Evolutionary conservation across 306 rosid species (phyloP).

Genomic region (Ammopiptanthus mongolicus): DNA sequence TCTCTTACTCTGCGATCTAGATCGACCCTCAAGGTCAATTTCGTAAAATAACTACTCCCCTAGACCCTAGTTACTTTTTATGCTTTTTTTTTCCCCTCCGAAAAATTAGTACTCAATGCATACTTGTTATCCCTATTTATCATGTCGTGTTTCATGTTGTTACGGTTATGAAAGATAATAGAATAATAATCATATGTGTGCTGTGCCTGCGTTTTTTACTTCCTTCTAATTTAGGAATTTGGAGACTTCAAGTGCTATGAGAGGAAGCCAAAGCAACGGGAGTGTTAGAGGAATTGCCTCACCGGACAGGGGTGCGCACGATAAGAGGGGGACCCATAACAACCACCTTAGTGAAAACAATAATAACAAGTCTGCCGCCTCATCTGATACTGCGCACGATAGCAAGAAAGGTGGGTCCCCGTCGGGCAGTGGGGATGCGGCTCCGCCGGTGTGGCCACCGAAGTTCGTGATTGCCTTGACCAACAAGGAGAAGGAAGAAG

Average conservation of each 20-base stretch:
- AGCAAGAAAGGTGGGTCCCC: slow-evolving; percentile 90
- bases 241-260: slow-evolving; percentile 73
- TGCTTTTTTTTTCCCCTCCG: background rate
- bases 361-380: slow-evolving; percentile 58
- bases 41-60: slow-evolving; percentile 38
- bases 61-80: background rate
- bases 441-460: slow-evolving; percentile 73
- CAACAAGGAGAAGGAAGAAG: slow-evolving; percentile 92
- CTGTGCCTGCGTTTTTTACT: background rate
- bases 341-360: slow-evolving; percentile 28
- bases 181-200: background rate
- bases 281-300: slow-evolving; percentile 71
- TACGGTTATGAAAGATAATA: slow-evolving; percentile 6
- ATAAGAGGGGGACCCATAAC: slow-evolving; percentile 55
- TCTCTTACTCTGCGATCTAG: slow-evolving; percentile 32
- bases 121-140: slow-evolving; percentile 8
- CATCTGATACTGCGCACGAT: slow-evolving; percentile 90
- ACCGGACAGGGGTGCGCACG: slow-evolving; percentile 91
- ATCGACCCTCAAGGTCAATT: slow-evolving; percentile 55
- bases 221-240: slow-evolving; percentile 56
- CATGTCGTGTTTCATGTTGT: background rate
- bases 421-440: slow-evolving; percentile 83
- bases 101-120: background rate
- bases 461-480: slow-evolving; percentile 89
- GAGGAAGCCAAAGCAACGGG: slow-evolving; percentile 83